A percentile compares a stretch with the other conserved stretches of the same genome.
phyloP scores from a whole-genome alignment of 139 green algal species.

The Tetradesmus lagerheimii region DNA sequence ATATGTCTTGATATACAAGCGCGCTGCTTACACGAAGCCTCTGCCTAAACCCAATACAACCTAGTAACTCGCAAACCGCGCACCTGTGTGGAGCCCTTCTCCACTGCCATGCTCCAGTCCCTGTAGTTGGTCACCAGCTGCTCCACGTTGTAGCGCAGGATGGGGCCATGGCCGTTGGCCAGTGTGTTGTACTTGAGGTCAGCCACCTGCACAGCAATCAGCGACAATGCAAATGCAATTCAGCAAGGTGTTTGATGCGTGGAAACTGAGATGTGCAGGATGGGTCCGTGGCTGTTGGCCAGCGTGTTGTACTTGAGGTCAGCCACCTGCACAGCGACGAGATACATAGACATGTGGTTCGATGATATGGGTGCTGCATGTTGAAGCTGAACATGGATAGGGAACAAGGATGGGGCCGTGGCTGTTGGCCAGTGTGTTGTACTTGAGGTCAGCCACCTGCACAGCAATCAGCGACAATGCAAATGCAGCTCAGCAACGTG shows the following conservation, averaged over 20 bases:
- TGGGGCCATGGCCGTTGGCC: constrained; percentile 90
- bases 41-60: too few species aligned
- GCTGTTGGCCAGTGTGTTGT: constrained; percentile 84
- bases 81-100: constrained; percentile 70
- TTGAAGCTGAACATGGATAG: too few species aligned
- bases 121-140: constrained; percentile 83
- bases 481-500: too few species aligned
- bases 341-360: too few species aligned
- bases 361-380: too few species aligned
- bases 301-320: constrained; percentile 86
- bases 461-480: background rate
- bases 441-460: constrained; percentile 72
- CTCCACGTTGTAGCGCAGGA: constrained; percentile 68
- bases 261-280: too few species aligned
- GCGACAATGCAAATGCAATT: background rate
- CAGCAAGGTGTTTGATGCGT: too few species aligned
- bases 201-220: constrained; percentile 52
- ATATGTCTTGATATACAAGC: too few species aligned
- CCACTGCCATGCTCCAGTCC: constrained; percentile 81
- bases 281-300: constrained; percentile 89
- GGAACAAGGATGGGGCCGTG: constrained; percentile 85
- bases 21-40: too few species aligned
- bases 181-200: constrained; percentile 86
- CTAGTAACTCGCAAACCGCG: too few species aligned
- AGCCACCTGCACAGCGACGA: constrained; percentile 55